Evolutionary conservation across 2,329 filamentous ascomycete genomes (phyloP).

Genomic region (Beauveria sp.): DNA sequence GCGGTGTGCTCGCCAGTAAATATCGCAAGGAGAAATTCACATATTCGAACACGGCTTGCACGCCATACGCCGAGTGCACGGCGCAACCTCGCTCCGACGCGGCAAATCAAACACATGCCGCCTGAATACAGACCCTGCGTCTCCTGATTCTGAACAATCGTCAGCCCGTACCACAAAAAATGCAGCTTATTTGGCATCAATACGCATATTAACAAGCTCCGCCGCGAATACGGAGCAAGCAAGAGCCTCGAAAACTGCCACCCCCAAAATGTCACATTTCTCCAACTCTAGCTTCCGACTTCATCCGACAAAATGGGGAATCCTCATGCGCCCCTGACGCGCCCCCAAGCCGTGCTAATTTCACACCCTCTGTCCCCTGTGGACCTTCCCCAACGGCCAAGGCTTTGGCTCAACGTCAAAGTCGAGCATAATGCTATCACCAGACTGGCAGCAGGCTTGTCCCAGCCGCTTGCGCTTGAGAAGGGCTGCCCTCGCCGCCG

Average conservation of each 20-base stretch:
- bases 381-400: slow-evolving; percentile 5
- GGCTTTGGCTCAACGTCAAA: background rate
- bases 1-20: background rate
- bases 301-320: slow-evolving; percentile 11
- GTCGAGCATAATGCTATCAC: background rate
- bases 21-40: background rate
- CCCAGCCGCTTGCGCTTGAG: background rate
- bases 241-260: background rate
- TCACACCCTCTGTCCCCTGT: background rate
- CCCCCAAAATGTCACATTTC: slow-evolving; percentile 2
- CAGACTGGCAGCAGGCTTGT: background rate
- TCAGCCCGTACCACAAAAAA: slow-evolving; percentile 6
- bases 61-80: background rate
- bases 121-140: background rate
- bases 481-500: background rate
- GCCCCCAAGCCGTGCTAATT: slow-evolving; percentile 1
- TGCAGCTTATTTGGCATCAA: slow-evolving; percentile 6
- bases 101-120: slow-evolving; percentile 6
- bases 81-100: background rate
- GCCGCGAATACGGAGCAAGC: slow-evolving; percentile 1
- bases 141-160: background rate
- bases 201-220: background rate
- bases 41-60: background rate
- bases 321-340: slow-evolving; percentile 4
- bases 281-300: slow-evolving; percentile 10